phyloP scores from a whole-genome alignment of 78 protist genomes.

The Diacronema lutheri region DNA sequence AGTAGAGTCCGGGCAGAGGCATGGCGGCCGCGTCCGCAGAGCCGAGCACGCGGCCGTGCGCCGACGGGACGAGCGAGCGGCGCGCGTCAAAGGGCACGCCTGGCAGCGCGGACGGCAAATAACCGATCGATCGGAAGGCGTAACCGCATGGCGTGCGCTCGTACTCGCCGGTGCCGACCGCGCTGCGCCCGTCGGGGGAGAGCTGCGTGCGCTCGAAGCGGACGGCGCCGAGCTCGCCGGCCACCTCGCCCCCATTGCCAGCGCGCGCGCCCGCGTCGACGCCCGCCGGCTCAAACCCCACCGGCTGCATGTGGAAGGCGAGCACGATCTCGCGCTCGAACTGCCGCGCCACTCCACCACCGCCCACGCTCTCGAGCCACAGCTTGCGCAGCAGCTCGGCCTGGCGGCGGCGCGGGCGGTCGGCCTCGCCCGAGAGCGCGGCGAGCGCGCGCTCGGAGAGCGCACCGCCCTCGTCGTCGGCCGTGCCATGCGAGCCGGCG shows the following conservation, averaged over 20 bases:
- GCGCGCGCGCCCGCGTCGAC: neutral
- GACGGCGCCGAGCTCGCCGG: neutral
- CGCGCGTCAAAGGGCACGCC: constrained; percentile 20
- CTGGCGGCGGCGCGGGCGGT: neutral
- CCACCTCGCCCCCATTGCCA: neutral
- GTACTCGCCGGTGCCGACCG: neutral
- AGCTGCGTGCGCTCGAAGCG: neutral
- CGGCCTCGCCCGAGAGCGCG: neutral
- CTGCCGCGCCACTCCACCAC: neutral
- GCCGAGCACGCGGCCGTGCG: neutral
- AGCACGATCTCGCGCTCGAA: neutral
- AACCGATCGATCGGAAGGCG: constrained; percentile 13
- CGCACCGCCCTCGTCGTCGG: neutral
- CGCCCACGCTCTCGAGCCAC: neutral
- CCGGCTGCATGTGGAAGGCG: neutral
- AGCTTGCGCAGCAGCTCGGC: neutral
- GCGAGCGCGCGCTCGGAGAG: neutral
- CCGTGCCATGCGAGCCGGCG: neutral
- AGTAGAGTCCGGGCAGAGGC: constrained; percentile 17
- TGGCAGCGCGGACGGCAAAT: neutral
- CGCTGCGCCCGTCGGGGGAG: neutral
- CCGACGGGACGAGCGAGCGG: neutral
- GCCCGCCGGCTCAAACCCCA: neutral
- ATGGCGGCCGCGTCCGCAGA: neutral
- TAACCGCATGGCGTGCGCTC: neutral